These are phyloP conservation scores for Boletus sp. DNA, from an alignment of 768 basidiomycete species.

Conservation along the genomic window DNA sequence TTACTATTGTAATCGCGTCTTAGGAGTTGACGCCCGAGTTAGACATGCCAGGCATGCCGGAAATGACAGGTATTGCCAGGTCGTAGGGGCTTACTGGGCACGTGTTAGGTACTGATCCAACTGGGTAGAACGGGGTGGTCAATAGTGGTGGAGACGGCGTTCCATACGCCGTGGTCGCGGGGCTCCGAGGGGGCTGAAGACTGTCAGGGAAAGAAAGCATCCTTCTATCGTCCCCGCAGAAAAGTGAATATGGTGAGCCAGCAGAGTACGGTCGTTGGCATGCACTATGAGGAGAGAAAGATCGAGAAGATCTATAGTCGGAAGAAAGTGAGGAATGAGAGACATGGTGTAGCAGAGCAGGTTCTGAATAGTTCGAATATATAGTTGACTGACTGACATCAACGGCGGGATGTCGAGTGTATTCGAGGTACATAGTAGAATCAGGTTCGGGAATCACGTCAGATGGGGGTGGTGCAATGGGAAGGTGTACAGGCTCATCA, in stretches of 20 bases:
- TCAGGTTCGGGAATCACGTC: conserved; percentile 8
- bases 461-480: conserved; percentile 9
- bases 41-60: conserved; percentile 17
- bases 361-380: conserved; percentile 18
- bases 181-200: conserved; percentile 7
- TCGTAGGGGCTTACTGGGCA: conserved; percentile 9
- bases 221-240: conserved; percentile 12
- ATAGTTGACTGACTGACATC: conserved; percentile 12
- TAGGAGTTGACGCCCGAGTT: conserved; percentile 11
- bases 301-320: conserved; percentile 3
- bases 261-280: conserved; percentile 21
- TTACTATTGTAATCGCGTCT: conserved; percentile 7
- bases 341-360: conserved; percentile 9
- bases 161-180: conserved; percentile 10
- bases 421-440: conserved; percentile 15
- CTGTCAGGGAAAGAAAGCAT: conserved; percentile 11
- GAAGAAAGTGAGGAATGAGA: conserved; percentile 11
- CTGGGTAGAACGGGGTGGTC: conserved; percentile 33
- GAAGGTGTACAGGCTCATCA: conserved; percentile 11
- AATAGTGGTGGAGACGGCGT: conserved; percentile 27
- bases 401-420: conserved; percentile 7
- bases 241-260: conserved; percentile 15
- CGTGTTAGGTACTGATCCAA: conserved; percentile 6
- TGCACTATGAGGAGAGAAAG: conserved; percentile 8
- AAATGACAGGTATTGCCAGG: conserved; percentile 8